Conservation (phyloP, 208 protist species). For the Jaenimonas drosophilae region DNA sequence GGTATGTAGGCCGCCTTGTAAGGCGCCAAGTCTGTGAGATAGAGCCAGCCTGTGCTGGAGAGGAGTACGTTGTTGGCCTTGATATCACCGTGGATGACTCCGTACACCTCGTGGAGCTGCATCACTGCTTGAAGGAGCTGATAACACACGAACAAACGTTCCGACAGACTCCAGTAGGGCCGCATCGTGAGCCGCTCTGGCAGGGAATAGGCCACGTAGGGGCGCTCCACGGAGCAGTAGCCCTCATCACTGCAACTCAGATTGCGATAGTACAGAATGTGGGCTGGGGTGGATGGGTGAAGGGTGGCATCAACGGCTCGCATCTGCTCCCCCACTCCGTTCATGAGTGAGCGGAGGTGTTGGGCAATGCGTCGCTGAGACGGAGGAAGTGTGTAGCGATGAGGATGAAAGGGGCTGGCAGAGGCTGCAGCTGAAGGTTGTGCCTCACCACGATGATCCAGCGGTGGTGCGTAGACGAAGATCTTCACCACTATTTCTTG, state of each 20-base stretch:
- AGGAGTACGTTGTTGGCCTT: conserved; percentile 85
- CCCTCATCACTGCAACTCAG: conserved; percentile 18
- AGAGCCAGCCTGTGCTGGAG: conserved; percentile 55
- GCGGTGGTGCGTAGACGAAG: too few species aligned
- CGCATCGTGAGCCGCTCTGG: conserved; percentile 59
- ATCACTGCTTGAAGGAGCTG: conserved; percentile 61
- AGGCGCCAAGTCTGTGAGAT: conserved; percentile 74
- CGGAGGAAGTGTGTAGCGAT: too few species aligned
- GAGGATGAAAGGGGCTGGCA: too few species aligned
- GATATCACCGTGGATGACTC: conserved; percentile 77
- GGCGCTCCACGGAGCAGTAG: conserved; percentile 50
- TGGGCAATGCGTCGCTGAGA: too few species aligned
- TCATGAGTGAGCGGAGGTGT: conserved; percentile 17
- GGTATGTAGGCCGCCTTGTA: conserved; percentile 73
- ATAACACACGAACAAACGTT: conserved; percentile 52
- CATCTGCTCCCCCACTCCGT: conserved; percentile 21
- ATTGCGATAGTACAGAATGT: conserved; percentile 23
- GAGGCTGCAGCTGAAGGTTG: too few species aligned
- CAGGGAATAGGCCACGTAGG: conserved; percentile 65
- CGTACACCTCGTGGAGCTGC: conserved; percentile 71
- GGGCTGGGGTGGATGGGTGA: neutral
- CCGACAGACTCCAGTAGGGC: conserved; percentile 27
- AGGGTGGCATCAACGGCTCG: conserved; percentile 17
- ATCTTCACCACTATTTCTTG: too few species aligned
- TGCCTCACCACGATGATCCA: too few species aligned